A percentile compares a stretch with the other conserved stretches of the same genome.
phyloP scores from a whole-genome alignment of 2,329 filamentous ascomycete species.

The Hymenoscyphus infarciens region DNA sequence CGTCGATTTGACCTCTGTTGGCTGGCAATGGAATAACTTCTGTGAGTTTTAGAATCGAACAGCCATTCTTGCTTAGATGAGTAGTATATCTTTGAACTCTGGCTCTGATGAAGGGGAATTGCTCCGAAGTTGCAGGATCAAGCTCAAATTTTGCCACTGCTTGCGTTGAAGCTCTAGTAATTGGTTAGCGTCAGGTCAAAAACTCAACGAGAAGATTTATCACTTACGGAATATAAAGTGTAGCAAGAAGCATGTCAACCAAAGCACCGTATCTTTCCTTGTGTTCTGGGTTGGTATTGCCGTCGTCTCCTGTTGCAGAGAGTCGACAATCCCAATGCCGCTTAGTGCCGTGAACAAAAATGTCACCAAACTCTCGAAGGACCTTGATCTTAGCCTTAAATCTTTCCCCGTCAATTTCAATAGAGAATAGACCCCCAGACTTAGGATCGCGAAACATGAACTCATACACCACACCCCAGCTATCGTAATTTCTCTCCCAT shows the following conservation, averaged over 20 bases:
- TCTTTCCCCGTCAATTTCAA: constrained; percentile 33
- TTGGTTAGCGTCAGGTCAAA: background rate
- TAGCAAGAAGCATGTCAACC: background rate
- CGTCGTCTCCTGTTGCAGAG: constrained; percentile 17
- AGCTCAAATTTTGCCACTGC: background rate
- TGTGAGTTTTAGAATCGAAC: background rate
- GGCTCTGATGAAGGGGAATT: background rate
- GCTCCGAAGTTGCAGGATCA: background rate
- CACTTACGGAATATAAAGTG: background rate
- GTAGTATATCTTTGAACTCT: background rate
- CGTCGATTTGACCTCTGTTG: background rate
- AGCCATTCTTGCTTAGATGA: background rate
- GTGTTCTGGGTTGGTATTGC: background rate
- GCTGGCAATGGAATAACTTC: background rate
- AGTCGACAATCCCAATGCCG: constrained; percentile 34
- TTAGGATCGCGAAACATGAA: constrained; percentile 26
- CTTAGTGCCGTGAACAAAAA: constrained; percentile 32
- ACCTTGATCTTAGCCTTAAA: constrained; percentile 22
- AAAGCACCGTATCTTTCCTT: background rate
- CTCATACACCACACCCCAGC: constrained; percentile 28
- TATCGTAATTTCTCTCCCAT: constrained; percentile 23
- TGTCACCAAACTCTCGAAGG: constrained; percentile 19
- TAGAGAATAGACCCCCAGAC: constrained; percentile 17
- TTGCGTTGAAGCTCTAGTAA: background rate
- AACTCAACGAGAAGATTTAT: background rate